Conservation (phyloP, 2,329 filamentous ascomycete species). For the Aspergillus ochraceus region DNA sequence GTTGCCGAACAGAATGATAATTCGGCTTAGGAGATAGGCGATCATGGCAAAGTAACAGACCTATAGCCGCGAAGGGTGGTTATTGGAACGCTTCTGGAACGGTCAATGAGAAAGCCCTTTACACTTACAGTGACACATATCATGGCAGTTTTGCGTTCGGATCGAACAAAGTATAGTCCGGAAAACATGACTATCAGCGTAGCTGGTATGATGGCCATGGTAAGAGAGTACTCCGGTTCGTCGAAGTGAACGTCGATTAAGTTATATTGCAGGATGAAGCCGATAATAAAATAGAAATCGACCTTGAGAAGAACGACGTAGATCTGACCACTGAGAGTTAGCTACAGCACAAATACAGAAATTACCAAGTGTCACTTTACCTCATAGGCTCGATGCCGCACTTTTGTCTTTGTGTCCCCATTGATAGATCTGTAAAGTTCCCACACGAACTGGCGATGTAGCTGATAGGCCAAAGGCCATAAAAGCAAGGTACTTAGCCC, state of each 20-base stretch:
- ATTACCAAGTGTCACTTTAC: neutral
- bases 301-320: conserved; percentile 20
- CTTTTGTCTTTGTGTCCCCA: conserved; percentile 10
- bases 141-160: neutral
- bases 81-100: neutral
- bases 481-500: conserved; percentile 8
- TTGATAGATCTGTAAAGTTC: conserved; percentile 18
- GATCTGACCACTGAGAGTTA: conserved; percentile 1
- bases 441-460: conserved; percentile 22
- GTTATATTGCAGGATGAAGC: conserved; percentile 21
- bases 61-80: neutral
- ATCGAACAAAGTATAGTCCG: conserved; percentile 3
- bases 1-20: neutral
- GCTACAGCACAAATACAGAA: too few species aligned
- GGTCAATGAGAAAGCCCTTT: neutral
- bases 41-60: neutral
- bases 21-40: conserved; percentile 2
- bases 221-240: conserved; percentile 20
- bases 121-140: neutral
- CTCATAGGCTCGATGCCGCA: conserved; percentile 11
- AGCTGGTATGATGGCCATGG: conserved; percentile 16
- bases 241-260: conserved; percentile 21
- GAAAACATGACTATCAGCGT: conserved; percentile 14
- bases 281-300: conserved; percentile 17
- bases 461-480: conserved; percentile 13